Evolutionary conservation across 202 grass and related monocot species (phyloP), one percentile per base, ranked within the genome.

Genomic region (Panicum virgatum): DNA sequence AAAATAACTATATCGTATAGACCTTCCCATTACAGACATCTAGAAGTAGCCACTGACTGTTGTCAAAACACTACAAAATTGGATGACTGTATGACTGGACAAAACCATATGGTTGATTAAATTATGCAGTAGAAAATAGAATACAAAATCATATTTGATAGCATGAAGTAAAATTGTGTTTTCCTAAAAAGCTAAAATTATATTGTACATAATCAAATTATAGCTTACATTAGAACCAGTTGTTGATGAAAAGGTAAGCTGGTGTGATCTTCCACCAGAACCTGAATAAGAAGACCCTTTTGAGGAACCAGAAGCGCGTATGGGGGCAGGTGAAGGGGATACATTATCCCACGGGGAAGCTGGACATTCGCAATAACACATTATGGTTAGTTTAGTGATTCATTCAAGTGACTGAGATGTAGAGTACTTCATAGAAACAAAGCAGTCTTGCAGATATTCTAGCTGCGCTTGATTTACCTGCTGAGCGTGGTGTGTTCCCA

Each of bases 311-410:
- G 83, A 84, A 77, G 96, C 92, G 5, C 90, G 74, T 72, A 98
- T 88, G 34, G 96, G 96, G 16, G 87, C 60, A 78, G 96, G 96
- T 69, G 96, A 96, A 57, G 96, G 92, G 60, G 96, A 87, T 74
- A 92, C 62, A 40, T 81, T 86, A 83, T 98, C 92, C 96, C 92
- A 98, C 1, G 85, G 89, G 25, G 96, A 98, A 70, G 80, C 96
- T 98, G 80, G n/a, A 81, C 43, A 81, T 63, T 73, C 74, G 78
- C 44, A 40, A 87, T 51, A 85, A 74, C 2, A 82, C 19, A 25
- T 34, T 13, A 88, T 72, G 27, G 77, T 51, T 70, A 69, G 74
- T 32, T 46, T 69, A 51, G 15, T 66, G 5, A 63, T 37, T 69
- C 80, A 62, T 16, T 77, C 5, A 53, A 39, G 20, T 84, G 18